phyloP scores from a whole-genome alignment of 2,329 filamentous ascomycete genomes.

The Hypomyces perniciosus region DNA sequence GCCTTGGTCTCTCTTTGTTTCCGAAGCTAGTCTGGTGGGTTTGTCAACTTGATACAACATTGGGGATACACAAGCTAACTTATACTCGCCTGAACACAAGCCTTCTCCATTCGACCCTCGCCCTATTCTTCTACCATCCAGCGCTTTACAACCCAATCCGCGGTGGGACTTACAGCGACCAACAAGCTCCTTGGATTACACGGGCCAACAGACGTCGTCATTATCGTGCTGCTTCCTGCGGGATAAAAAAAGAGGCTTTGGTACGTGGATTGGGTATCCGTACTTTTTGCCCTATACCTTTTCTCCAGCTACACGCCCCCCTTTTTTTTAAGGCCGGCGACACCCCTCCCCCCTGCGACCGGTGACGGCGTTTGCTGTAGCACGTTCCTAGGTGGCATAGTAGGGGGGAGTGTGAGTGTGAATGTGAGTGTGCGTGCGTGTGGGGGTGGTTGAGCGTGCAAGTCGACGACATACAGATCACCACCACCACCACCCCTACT shows the following conservation, averaged over 20 bases:
- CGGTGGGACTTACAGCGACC: slow-evolving; percentile 26
- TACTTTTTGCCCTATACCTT: slow-evolving; percentile 32
- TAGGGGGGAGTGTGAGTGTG: slow-evolving; percentile 15
- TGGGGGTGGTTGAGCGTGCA: slow-evolving; percentile 8
- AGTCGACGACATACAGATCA: slow-evolving; percentile 8
- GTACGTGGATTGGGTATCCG: slow-evolving; percentile 36
- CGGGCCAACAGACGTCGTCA: slow-evolving; percentile 24
- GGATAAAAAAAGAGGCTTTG: slow-evolving; percentile 30
- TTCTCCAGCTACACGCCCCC: slow-evolving; percentile 22
- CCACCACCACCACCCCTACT: slow-evolving; percentile 2
- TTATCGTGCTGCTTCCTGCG: slow-evolving; percentile 27
- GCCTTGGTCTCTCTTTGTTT: not conserved
- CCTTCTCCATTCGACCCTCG: slow-evolving; percentile 21
- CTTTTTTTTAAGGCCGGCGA: slow-evolving; percentile 10
- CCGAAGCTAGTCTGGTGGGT: slow-evolving; percentile 10
- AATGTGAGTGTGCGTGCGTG: slow-evolving; percentile 8
- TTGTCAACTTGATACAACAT: slow-evolving; percentile 12
- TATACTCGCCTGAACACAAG: slow-evolving; percentile 30
- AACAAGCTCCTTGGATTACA: slow-evolving; percentile 24
- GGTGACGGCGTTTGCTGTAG: slow-evolving; percentile 14
- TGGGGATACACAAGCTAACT: slow-evolving; percentile 31
- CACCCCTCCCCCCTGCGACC: slow-evolving; percentile 21
- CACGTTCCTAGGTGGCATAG: slow-evolving; percentile 22
- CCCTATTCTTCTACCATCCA: slow-evolving; percentile 19
- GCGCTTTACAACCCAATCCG: slow-evolving; percentile 21